Percentiles rank a stretch among this genome's conserved stretches.
Evolutionary conservation across 1,284 basidiomycete species (phyloP).

Genomic region (Laetiporus sulphureus): DNA sequence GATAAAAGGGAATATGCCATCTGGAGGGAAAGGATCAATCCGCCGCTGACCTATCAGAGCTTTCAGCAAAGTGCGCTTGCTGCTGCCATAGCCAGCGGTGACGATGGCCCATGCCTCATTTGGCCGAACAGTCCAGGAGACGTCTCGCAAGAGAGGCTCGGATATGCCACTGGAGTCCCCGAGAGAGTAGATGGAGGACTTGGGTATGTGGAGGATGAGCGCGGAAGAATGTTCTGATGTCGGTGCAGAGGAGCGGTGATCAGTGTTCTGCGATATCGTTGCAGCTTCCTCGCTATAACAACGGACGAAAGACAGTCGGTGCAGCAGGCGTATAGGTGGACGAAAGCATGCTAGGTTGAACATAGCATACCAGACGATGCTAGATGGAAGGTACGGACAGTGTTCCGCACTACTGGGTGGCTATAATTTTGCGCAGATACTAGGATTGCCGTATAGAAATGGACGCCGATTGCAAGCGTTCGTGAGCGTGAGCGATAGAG

Average conservation of each 20-base stretch:
- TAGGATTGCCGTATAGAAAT: too few relatives aligned
- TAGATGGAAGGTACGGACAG: too few relatives aligned
- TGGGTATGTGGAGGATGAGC: constrained; percentile 20
- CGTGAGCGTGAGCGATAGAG: too few relatives aligned
- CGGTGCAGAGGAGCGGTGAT: too few relatives aligned
- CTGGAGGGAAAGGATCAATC: constrained; percentile 51
- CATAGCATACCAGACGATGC: constrained; percentile 1
- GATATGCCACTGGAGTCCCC: constrained; percentile 14
- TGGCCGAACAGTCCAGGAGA: constrained; percentile 20
- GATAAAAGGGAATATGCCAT: constrained; percentile 72
- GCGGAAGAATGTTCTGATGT: too few relatives aligned
- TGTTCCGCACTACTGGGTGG: too few relatives aligned
- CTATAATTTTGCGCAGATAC: too few relatives aligned
- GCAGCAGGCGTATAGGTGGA: too few relatives aligned
- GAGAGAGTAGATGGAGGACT: constrained; percentile 22
- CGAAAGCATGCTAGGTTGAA: not conserved
- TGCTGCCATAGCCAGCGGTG: constrained; percentile 15
- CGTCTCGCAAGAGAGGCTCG: constrained; percentile 18
- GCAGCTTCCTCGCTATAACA: too few relatives aligned
- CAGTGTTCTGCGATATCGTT: too few relatives aligned
- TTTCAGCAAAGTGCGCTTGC: constrained; percentile 23
- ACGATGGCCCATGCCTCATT: constrained; percentile 25
- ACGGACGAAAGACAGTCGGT: too few relatives aligned
- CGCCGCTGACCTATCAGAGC: constrained; percentile 62
- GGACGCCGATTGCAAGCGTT: too few relatives aligned